phyloP scores from a whole-genome alignment of 148 eudicot genomes.

The Silene conica region DNA sequence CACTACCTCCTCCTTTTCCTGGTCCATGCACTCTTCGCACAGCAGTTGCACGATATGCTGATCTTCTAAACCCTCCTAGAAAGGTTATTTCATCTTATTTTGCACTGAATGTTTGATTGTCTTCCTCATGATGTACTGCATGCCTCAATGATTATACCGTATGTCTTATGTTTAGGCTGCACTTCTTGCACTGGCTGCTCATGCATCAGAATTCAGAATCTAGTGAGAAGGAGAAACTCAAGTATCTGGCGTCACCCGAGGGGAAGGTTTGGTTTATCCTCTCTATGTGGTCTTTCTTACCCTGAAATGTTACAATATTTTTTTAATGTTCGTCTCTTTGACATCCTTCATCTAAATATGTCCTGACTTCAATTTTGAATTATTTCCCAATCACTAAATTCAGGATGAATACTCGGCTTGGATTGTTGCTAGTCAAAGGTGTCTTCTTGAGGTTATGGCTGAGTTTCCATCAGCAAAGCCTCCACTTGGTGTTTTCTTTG shows the following conservation, averaged over 20 bases:
- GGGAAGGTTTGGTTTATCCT: constrained; percentile 55
- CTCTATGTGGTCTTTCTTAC: not conserved
- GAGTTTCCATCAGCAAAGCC: constrained; percentile 85
- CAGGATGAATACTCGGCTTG: constrained; percentile 85
- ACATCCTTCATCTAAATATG: not conserved
- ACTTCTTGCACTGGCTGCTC: constrained; percentile 78
- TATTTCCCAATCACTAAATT: constrained; percentile 1
- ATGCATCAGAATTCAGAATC: constrained; percentile 72
- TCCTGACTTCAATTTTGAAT: not conserved
- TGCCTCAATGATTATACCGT: not conserved
- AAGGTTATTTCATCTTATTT: constrained; percentile 45
- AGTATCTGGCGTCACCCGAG: constrained; percentile 64
- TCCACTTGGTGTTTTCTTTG: constrained; percentile 90
- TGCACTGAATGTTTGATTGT: not conserved
- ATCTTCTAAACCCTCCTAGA: constrained; percentile 69
- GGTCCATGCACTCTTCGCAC: constrained; percentile 70
- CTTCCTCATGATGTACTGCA: not conserved
- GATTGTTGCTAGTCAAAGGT: constrained; percentile 83
- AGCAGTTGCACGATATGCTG: constrained; percentile 75
- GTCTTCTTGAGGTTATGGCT: constrained; percentile 77
- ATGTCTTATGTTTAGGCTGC: constrained; percentile 49
- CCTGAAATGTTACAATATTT: not conserved
- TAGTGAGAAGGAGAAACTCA: constrained; percentile 69
- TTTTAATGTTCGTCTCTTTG: not conserved
- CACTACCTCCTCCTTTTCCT: constrained; percentile 83